Evolutionary conservation across 305 asterid species (phyloP).

Genomic region (Fraxinus xanthoxyloides): DNA sequence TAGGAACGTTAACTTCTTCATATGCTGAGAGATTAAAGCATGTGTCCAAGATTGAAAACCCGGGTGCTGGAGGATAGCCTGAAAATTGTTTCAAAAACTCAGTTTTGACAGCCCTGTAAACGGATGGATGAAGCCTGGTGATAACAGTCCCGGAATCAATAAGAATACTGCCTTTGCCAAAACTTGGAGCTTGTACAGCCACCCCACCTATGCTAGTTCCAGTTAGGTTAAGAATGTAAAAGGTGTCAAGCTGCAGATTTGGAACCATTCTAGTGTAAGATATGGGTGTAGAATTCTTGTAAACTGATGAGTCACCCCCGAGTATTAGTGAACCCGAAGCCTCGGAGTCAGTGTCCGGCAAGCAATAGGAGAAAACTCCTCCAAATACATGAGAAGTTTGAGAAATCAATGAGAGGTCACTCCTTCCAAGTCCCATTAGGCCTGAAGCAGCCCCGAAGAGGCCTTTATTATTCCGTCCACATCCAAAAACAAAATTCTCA

Average conservation of each 20-base stretch:
- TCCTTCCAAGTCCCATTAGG: conserved; percentile 81
- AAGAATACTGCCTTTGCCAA: conserved; percentile 46
- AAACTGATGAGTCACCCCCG: conserved; percentile 48
- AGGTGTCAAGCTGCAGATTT: conserved; percentile 57
- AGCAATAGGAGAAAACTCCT: conserved; percentile 80
- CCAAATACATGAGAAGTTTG: conserved; percentile 55
- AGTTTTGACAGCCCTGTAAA: conserved; percentile 47
- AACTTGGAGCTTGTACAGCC: conserved; percentile 32
- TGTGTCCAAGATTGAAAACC: conserved; percentile 78
- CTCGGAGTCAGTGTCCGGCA: conserved; percentile 52
- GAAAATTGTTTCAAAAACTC: conserved; percentile 82
- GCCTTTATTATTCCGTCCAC: conserved; percentile 72
- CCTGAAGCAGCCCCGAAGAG: conserved; percentile 82
- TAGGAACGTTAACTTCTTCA: conserved; percentile 66
- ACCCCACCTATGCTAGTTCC: conserved; percentile 66
- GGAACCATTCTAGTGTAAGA: conserved; percentile 56
- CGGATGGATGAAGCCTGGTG: conserved; percentile 69
- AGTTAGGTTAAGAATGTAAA: conserved; percentile 66
- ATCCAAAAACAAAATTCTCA: conserved; percentile 60
- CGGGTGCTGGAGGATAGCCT: conserved; percentile 60
- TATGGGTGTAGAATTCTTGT: conserved; percentile 53
- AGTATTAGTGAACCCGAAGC: conserved; percentile 65
- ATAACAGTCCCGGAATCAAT: conserved; percentile 89
- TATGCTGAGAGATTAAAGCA: conserved; percentile 69
- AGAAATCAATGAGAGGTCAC: conserved; percentile 63